Conservation (phyloP, 2,329 filamentous ascomycete species). For the Penicillium rolfsii region DNA sequence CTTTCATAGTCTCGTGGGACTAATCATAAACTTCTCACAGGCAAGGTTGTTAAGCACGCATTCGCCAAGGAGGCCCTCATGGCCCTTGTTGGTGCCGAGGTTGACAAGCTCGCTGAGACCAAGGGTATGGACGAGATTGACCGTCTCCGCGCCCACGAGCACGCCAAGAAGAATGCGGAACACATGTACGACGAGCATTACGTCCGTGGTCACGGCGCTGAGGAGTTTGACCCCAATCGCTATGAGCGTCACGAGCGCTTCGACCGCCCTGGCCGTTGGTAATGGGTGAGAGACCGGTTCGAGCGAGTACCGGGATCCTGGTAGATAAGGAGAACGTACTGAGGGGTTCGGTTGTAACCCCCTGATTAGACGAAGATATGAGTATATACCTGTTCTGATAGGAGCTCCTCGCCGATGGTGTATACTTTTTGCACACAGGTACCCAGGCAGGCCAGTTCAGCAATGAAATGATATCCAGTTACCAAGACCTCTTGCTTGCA, state of each 20-base stretch:
- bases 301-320: background rate
- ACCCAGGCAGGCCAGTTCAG: conserved; percentile 6
- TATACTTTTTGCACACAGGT: conserved; percentile 5
- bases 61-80: conserved; percentile 79
- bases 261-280: conserved; percentile 29
- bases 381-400: conserved; percentile 7
- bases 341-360: background rate
- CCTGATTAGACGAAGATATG: conserved; percentile 11
- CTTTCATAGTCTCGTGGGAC: background rate
- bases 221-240: conserved; percentile 58
- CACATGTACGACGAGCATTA: conserved; percentile 67
- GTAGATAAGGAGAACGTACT: background rate
- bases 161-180: conserved; percentile 62
- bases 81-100: conserved; percentile 72
- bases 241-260: conserved; percentile 39
- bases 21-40: conserved; percentile 41
- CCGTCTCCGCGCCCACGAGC: conserved; percentile 60
- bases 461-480: conserved; percentile 14
- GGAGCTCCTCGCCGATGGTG: conserved; percentile 9
- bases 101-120: conserved; percentile 74
- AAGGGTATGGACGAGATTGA: conserved; percentile 67
- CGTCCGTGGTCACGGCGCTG: conserved; percentile 46
- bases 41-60: conserved; percentile 70
- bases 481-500: background rate
- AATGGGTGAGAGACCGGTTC: conserved; percentile 10